Conservation (phyloP, 2,329 filamentous ascomycete genomes). For the Parastagonospora nodorum region DNA sequence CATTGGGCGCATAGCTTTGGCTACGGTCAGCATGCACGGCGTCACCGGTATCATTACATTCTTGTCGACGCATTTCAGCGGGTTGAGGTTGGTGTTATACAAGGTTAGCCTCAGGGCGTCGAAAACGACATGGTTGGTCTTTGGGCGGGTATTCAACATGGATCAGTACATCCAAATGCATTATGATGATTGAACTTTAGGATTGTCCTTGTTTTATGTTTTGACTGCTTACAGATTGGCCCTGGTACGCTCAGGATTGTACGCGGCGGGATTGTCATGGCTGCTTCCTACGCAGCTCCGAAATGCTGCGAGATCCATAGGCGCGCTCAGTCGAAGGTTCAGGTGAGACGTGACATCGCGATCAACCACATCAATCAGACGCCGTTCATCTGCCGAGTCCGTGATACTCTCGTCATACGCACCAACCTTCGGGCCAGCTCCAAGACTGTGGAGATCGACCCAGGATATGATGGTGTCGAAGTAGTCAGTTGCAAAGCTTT, state of each 20-base stretch:
- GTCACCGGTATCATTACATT: slow-evolving; percentile 1
- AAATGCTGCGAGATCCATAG: background rate
- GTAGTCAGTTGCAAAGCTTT: background rate
- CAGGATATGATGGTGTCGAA: slow-evolving; percentile 3
- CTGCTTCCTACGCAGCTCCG: background rate
- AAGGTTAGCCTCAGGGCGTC: background rate
- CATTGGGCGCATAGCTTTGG: no score
- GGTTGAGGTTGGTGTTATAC: background rate
- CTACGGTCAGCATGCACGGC: background rate
- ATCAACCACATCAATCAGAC: background rate
- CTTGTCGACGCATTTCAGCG: slow-evolving; percentile 4
- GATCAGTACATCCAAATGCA: background rate
- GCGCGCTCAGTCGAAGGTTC: background rate
- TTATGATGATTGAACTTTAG: background rate
- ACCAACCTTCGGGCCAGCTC: background rate
- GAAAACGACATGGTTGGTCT: background rate
- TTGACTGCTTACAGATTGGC: background rate
- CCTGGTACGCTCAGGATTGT: background rate
- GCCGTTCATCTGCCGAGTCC: background rate
- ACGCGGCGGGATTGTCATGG: background rate
- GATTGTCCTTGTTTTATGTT: background rate
- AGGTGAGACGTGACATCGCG: background rate
- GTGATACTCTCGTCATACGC: no score
- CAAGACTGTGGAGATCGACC: background rate
- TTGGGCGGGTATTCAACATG: background rate